These are phyloP conservation scores for Tricholoma terreum DNA, from an alignment of 768 basidiomycete species.

Conservation along the genomic window DNA sequence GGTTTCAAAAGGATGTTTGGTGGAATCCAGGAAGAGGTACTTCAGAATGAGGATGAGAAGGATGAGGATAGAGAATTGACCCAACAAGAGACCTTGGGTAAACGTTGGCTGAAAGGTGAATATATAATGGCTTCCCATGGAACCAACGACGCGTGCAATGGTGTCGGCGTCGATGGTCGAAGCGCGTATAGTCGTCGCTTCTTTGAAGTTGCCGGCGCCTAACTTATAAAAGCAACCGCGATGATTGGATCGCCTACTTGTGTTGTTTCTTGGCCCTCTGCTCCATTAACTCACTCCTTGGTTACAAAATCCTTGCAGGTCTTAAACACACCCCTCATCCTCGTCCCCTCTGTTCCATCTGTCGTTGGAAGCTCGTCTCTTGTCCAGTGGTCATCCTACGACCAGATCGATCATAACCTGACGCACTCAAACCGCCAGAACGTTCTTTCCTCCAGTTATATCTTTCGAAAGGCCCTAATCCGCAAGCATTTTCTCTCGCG, in stretches of 20 bases:
- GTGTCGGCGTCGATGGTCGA: background rate
- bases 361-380: slow-evolving; percentile 23
- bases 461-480: slow-evolving; percentile 89
- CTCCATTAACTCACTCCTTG: slow-evolving; percentile 45
- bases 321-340: slow-evolving; percentile 19
- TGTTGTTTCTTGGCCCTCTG: slow-evolving; percentile 47
- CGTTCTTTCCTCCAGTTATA: slow-evolving; percentile 78
- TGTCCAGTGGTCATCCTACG: slow-evolving; percentile 87
- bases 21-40: slow-evolving; percentile 91
- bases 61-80: slow-evolving; percentile 84
- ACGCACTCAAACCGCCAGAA: slow-evolving; percentile 47
- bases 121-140: slow-evolving; percentile 56
- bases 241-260: slow-evolving; percentile 7
- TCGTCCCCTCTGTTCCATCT: slow-evolving; percentile 17
- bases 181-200: no score
- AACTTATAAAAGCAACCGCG: background rate
- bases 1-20: slow-evolving; percentile 51
- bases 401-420: slow-evolving; percentile 75
- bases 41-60: slow-evolving; percentile 81
- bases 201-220: background rate
- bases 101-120: slow-evolving; percentile 84
- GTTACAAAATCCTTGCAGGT: slow-evolving; percentile 38
- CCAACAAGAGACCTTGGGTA: slow-evolving; percentile 91
- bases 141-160: background rate
- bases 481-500: slow-evolving; percentile 90